Conservation (phyloP, 345 rosid species). For the Eucalyptus tenuipes region DNA sequence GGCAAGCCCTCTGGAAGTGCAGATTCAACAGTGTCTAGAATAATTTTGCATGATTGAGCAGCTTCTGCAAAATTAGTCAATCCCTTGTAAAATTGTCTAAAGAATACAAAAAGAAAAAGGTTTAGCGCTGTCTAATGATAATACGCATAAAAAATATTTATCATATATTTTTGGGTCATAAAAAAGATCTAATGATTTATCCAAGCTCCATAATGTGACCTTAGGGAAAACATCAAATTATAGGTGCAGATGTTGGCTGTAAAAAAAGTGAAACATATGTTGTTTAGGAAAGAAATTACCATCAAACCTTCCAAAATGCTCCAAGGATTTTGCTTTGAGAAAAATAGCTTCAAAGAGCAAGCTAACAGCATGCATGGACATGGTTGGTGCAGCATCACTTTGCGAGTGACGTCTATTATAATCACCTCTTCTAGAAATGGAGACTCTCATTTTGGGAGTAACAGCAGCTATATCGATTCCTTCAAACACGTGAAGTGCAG, state of each 20-base stretch:
- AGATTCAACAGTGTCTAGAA: slow-evolving; percentile 55
- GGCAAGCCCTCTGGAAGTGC: slow-evolving; percentile 67
- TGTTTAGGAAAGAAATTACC: slow-evolving; percentile 17
- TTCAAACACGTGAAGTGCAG: slow-evolving; percentile 62
- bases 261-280: not conserved
- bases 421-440: slow-evolving; percentile 38
- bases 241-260: not conserved
- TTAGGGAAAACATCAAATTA: not conserved
- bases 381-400: slow-evolving; percentile 21
- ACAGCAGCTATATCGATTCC: slow-evolving; percentile 50
- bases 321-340: slow-evolving; percentile 58
- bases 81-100: not conserved
- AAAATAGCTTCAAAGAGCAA: slow-evolving; percentile 55
- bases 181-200: not conserved
- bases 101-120: not conserved
- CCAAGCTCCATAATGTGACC: not conserved
- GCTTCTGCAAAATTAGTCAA: slow-evolving; percentile 41
- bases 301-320: slow-evolving; percentile 44
- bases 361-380: slow-evolving; percentile 61
- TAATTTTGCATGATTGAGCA: slow-evolving; percentile 53
- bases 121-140: not conserved
- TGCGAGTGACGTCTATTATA: slow-evolving; percentile 28
- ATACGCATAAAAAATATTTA: not conserved
- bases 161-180: not conserved
- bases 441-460: slow-evolving; percentile 35